Base-by-base conservation (phyloP, 108 stramenopile species). In the Skeletonema tropicum region DNA sequence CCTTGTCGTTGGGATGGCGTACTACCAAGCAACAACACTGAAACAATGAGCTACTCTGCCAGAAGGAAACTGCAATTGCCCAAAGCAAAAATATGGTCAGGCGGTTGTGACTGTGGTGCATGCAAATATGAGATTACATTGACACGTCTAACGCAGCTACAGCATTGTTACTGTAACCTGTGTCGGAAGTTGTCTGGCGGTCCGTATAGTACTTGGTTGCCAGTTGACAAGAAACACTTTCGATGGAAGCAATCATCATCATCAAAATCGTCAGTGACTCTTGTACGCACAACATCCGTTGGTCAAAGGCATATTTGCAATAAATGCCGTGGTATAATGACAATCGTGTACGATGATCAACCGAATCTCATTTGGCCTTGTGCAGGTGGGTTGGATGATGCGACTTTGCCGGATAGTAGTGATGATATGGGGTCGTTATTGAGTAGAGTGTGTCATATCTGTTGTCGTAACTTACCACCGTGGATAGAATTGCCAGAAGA, bases 331-430 rank as follows among this genome's bases (percentile, higher is more conserved):
- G 61, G 79, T 61, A 74, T 71, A 6, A 39, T 84, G 83, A 80
- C 79, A 8, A 84, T 84, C 42, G 75, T 84, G 6, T 84, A 84
- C 65, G 79, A 84, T 52, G 75, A 69, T 1, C 77, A 83, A 12
- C 74, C 78, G 3, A 75, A 84, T 60, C 25, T 41, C 6, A 48
- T 68, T 17, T 84, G 83, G 83, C 83, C 83, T 5, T 66, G 65
- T 23, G 83, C 83, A 1, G 79, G 79, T 26, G 64, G 74, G 11
- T 49, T 80, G 3, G 83, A 84, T 63, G 79, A 84, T 49, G 49
- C 58, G 14, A 31, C 61, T 10, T 57, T 75, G 38, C 83, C 83
- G 3, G 36, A 36, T 2, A 19, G 14, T 12, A 38, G 29, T 11
- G 9, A 23, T 19, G 72, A 79, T 10, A 49, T 77, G 73, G 59